These are phyloP conservation scores for Plenodomus lindquistii DNA, from an alignment of 2,329 filamentous ascomycete species.

Conservation along the genomic window DNA sequence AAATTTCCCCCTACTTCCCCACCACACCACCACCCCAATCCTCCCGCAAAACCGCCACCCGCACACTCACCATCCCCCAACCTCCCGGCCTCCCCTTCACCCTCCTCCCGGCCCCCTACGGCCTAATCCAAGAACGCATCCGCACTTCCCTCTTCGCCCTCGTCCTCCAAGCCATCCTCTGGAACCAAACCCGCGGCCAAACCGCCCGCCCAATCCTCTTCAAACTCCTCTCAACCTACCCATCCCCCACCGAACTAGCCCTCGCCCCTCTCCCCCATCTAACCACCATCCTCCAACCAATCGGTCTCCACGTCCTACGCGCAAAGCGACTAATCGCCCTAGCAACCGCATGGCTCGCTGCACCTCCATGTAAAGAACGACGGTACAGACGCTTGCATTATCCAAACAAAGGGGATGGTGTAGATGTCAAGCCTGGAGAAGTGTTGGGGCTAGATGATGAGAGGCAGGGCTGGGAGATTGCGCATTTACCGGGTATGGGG, in stretches of 20 bases:
- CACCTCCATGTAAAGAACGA: slow-evolving; percentile 63
- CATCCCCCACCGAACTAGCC: slow-evolving; percentile 66
- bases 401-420: slow-evolving; percentile 19
- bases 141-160: slow-evolving; percentile 76
- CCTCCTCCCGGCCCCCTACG: slow-evolving; percentile 57
- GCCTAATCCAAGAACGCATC: slow-evolving; percentile 82
- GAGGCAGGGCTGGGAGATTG: slow-evolving; percentile 75
- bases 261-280: slow-evolving; percentile 22
- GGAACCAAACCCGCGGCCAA: slow-evolving; percentile 77
- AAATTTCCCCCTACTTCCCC: slow-evolving; percentile 4
- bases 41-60: slow-evolving; percentile 12
- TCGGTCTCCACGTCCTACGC: slow-evolving; percentile 50
- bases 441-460: slow-evolving; percentile 37
- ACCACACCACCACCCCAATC: slow-evolving; percentile 10
- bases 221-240: slow-evolving; percentile 68
- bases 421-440: slow-evolving; percentile 52
- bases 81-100: slow-evolving; percentile 25
- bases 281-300: slow-evolving; percentile 21
- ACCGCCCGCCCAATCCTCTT: slow-evolving; percentile 77
- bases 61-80: slow-evolving; percentile 10
- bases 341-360: slow-evolving; percentile 68
- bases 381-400: slow-evolving; percentile 60
- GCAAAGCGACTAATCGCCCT: slow-evolving; percentile 70
- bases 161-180: slow-evolving; percentile 79
- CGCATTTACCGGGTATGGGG: slow-evolving; percentile 74